Evolutionary conservation across 2,329 filamentous ascomycete genomes (phyloP), one percentile per base, ranked within the genome.

Genomic region (Escovopsis sp.): DNA sequence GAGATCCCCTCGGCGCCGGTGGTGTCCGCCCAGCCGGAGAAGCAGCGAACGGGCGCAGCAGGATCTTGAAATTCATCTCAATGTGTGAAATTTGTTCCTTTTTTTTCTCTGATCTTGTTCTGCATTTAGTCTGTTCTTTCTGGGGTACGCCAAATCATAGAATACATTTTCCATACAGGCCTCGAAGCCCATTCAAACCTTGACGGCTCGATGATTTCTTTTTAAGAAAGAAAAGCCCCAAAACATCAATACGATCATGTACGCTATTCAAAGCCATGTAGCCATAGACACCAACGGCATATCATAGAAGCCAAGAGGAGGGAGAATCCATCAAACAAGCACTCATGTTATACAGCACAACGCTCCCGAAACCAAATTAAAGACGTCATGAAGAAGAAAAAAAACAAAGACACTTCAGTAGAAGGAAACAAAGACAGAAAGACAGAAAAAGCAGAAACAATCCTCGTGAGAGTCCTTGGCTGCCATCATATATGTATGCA

Each of bases 1-100:
- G 66, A 72, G 19, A 61, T 77, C n/a, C 73, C 73, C 15, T 63
- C 60, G 28, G 54, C 62, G 42, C 71, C 72, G 3, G 58, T 51
- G 18, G 69, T 73, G 33, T 67, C 69, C 41, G 65, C 69, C 45
- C 68, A 67, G 48, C 54, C 68, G 8, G 59, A 62, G 36, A 59
- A 59, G 15, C 67, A 67, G 35, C 35, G 23, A 52, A 50, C 40
- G 23, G 45, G 42, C 5, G 18, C 10, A 39, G 18, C 10, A 39
- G 28, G 23, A 32, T 28, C 37, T 10, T 18, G 36, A 30, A 28
- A 11, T 32, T 3, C 8, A 32, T 9, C 11, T 32, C 8, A 9
- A 15, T 15, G 28, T 32, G 28, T 32, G 23, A 23, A 4, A 23
- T 23, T 6, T 23, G 23, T 32, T 32, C 28, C 8, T 5, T 32